phyloP scores from a whole-genome alignment of 441 rosid genomes.

The Theobroma grandiflorum region DNA sequence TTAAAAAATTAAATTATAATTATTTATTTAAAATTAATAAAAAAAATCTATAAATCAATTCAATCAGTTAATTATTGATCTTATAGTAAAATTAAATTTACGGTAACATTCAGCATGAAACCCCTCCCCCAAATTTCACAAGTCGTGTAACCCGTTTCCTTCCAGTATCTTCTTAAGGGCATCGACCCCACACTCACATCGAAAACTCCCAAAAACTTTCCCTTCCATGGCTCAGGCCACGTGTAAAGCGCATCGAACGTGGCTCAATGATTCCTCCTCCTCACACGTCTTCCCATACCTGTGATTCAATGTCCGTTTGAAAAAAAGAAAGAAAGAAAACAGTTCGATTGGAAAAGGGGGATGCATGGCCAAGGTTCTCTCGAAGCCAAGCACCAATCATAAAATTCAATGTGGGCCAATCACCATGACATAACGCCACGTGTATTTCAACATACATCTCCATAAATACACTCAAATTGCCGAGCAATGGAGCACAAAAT shows the following conservation, averaged over 20 bases:
- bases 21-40: no score
- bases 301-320: conserved; percentile 19
- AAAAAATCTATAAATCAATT: no score
- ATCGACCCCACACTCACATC: conserved; percentile 16
- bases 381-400: conserved; percentile 22
- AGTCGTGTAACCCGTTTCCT: conserved; percentile 14
- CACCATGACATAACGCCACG: conserved; percentile 40
- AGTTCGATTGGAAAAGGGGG: neutral
- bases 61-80: no score
- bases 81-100: no score
- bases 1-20: no score
- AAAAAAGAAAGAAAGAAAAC: neutral
- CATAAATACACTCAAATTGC: conserved; percentile 32
- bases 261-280: neutral
- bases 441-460: neutral
- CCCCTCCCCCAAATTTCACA: neutral
- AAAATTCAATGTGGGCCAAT: conserved; percentile 7
- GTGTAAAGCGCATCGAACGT: conserved; percentile 23
- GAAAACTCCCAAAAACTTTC: neutral
- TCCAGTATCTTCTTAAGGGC: conserved; percentile 29
- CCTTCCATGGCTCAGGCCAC: conserved; percentile 33
- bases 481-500: neutral
- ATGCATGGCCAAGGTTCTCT: conserved; percentile 42
- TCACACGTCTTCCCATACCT: conserved; percentile 30
- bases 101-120: no score